Evolutionary conservation across 179 eudicot genomes (phyloP).

Genomic region (Spergularia azorica): DNA sequence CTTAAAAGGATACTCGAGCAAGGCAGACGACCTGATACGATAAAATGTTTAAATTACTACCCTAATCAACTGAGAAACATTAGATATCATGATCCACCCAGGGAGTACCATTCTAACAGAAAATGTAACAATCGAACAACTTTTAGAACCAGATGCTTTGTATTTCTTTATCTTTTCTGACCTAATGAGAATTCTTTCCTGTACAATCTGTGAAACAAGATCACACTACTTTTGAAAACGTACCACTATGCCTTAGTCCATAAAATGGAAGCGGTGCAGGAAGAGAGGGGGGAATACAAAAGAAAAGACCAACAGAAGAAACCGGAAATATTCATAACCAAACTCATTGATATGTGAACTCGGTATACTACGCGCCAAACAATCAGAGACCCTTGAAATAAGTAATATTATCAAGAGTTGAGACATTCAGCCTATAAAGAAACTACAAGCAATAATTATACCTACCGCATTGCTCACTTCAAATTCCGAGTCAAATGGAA

Average conservation of each 20-base stretch:
- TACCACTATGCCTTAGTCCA: neutral
- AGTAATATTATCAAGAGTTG: constrained; percentile 1
- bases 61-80: neutral
- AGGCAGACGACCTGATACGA: neutral
- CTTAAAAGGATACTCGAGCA: constrained; percentile 13
- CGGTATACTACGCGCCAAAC: neutral
- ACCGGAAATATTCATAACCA: neutral
- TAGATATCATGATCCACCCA: neutral
- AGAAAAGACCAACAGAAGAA: neutral
- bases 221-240: neutral
- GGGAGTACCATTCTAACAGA: neutral
- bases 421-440: neutral
- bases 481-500: constrained; percentile 51
- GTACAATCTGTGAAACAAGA: neutral
- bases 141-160: neutral
- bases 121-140: neutral
- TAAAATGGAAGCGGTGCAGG: neutral
- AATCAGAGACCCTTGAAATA: neutral
- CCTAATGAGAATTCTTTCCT: neutral
- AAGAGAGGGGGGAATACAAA: neutral
- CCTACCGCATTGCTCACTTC: constrained; percentile 62
- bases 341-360: neutral
- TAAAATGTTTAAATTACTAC: neutral
- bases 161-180: neutral
- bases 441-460: neutral